Base-by-base conservation (phyloP, 106 monocot species). In the Platanthera guangdongensis region DNA sequence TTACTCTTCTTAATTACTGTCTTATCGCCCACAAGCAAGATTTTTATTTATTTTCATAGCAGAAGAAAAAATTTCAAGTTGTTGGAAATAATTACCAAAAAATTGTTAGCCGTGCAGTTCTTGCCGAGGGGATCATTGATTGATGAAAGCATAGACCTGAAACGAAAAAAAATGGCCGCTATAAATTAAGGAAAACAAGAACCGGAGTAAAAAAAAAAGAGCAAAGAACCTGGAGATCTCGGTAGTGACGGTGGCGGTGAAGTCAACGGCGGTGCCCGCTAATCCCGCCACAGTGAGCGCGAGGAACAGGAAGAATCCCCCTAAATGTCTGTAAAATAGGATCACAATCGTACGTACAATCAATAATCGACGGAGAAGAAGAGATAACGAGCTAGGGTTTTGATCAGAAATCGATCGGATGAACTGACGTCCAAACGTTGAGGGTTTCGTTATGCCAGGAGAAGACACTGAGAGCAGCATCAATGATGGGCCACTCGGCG, bases 391-490 rank as follows among this genome's bases (percentile, higher is more conserved):
- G 39, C 8, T 11, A 47, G 47, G 13, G 55, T 54, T 46, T 4
- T 54, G 22, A 30, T 53, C 57, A 3, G 50, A 78, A 57, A 14
- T 15, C 13, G 64, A 39, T 18, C 10, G 10, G 39, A 53, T 22
- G 4, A 25, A 69, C 92, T 81, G 75, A 96, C 93, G 96, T 96
- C 96, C 96, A 96, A 68, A 96, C 86, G 74, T 96, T 96, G 81
- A 96, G 90, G 45, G 96, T 91, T 81, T 96, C 96, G 84, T 93
- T 96, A 82, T 96, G 93, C 93, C 93, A 96, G 51, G 89, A 73
- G 89, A 96, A 96, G 79, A 54, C 87, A 84, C 93, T 93, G 84
- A 96, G 84, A 25, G 91, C 68, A 13, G 91, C 89, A 73, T 96
- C 89, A 25, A 81, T 69, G 68, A 96, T 57, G 9, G 93, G 87